Evolutionary conservation across 768 basidiomycete species (phyloP).

Genomic region (Artomyces pyxidatus): DNA sequence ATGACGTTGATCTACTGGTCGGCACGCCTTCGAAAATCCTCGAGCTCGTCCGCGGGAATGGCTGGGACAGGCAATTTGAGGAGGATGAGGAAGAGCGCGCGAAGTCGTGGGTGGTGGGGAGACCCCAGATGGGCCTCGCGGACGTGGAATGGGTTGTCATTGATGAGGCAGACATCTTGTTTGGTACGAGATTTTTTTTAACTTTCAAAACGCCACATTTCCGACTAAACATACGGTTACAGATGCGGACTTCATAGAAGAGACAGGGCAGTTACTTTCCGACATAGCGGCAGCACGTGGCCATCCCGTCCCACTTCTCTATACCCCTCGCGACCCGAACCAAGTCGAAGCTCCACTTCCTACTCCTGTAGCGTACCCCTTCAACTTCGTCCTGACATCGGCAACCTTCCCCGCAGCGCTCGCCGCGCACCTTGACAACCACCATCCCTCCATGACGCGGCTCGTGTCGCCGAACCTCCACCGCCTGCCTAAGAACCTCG

Average conservation of each 20-base stretch:
- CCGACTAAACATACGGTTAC: not conserved
- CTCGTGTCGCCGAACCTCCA: constrained; percentile 78
- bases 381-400: constrained; percentile 73
- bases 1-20: constrained; percentile 48
- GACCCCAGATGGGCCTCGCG: constrained; percentile 53
- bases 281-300: constrained; percentile 62
- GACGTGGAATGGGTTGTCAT: constrained; percentile 84
- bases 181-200: constrained; percentile 44
- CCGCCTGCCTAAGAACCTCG: constrained; percentile 60
- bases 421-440: constrained; percentile 48
- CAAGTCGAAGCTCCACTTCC: constrained; percentile 1
- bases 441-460: constrained; percentile 59
- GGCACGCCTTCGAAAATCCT: constrained; percentile 59
- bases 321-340: not conserved
- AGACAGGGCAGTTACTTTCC: constrained; percentile 60
- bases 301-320: constrained; percentile 27
- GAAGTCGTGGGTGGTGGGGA: constrained; percentile 35
- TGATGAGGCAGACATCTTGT: constrained; percentile 87
- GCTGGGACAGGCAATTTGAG: constrained; percentile 39
- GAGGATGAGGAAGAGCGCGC: constrained; percentile 20
- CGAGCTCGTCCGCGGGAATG: constrained; percentile 47
- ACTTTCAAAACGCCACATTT: not conserved
- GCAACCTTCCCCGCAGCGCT: constrained; percentile 83
- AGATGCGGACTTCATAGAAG: constrained; percentile 80
- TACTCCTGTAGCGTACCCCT: constrained; percentile 50